These are phyloP conservation scores for Saitozyma podzolica DNA, from an alignment of 768 basidiomycete species.

Conservation along the genomic window DNA sequence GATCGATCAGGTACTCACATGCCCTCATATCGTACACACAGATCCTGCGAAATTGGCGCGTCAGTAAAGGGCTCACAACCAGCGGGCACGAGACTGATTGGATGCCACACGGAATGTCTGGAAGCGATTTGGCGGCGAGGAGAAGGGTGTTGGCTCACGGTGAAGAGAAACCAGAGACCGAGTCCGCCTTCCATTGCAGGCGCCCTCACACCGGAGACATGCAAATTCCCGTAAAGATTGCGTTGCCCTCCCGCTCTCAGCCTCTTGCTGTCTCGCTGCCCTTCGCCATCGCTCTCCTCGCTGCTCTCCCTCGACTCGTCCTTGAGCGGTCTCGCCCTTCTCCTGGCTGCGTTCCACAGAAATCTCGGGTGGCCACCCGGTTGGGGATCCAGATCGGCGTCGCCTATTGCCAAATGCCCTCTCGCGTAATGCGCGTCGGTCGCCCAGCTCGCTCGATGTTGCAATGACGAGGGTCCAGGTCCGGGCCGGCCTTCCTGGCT, in stretches of 20 bases:
- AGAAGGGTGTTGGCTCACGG: conserved; percentile 24
- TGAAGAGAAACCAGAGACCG: conserved; percentile 47
- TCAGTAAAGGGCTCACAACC: no score
- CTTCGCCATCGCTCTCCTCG: background rate
- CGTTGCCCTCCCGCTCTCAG: conserved; percentile 1
- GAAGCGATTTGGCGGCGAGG: background rate
- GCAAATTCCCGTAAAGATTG: conserved; percentile 42
- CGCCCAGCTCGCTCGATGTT: conserved; percentile 4
- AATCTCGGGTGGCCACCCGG: no score
- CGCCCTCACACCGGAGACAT: conserved; percentile 39
- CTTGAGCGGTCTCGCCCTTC: no score
- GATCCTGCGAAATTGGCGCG: conserved; percentile 21
- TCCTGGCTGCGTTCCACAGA: no score
- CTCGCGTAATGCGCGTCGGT: background rate
- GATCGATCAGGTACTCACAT: conserved; percentile 18
- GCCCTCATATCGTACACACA: conserved; percentile 40
- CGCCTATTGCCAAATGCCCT: background rate
- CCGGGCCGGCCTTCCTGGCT: background rate
- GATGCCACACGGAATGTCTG: background rate
- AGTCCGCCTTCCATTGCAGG: conserved; percentile 31
- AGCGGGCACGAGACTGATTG: no score
- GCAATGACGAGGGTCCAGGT: conserved; percentile 4
- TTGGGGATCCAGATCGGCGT: no score
- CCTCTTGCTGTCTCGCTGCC: background rate
- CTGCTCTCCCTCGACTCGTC: background rate